Evolutionary conservation across 805 yeast genomes (phyloP), one percentile per base, ranked within the genome.

Genomic region (Starmerella powellii): DNA sequence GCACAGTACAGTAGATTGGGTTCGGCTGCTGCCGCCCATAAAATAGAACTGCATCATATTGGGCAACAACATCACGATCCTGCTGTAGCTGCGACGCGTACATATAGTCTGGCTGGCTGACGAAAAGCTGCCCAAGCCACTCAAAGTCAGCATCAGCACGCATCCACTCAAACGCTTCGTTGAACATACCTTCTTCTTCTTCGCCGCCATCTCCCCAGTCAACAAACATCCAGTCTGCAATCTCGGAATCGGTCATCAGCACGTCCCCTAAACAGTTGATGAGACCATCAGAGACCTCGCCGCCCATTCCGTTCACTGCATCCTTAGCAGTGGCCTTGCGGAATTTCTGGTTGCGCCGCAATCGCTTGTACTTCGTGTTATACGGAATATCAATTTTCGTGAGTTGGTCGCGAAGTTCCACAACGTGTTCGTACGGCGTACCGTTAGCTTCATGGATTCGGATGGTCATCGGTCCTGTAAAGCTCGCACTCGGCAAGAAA

Each of bases 371-470:
- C 59, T 86, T 88, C 4, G 97, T 85, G 61, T 91, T 91, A 63
- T 91, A 91, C 57, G 85, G 97, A 37, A 91, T 85, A 56, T 91
- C 98, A 34, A 91, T 66, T 56, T 83, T 85, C 0, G 94, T 83
- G 51, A 78, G 76, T 1, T 76, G 73, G 34, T 88, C 96, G 53
- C 85, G 83, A 40, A 91, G 65, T 50, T 85, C 93, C 18, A 91
- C 95, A 37, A 91, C 88, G 59, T 91, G 99, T 56, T 91, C 99
- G 57, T 91, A 91, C 0, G 99, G 98, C 0, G 97, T 85, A 8
- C 98, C 98, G 60, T 91, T 97, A 0, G 95, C 93, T 56, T 91
- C 99, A 58, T 91, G 98, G 29, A 91, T 87, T 55, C 98, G 68
- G 29, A 91, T 83, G 0, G 99, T 91, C 82, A 91, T 84, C 0